These are phyloP conservation scores for Sungouiella thailandica DNA, from an alignment of 805 yeast species.

Conservation along the genomic window DNA sequence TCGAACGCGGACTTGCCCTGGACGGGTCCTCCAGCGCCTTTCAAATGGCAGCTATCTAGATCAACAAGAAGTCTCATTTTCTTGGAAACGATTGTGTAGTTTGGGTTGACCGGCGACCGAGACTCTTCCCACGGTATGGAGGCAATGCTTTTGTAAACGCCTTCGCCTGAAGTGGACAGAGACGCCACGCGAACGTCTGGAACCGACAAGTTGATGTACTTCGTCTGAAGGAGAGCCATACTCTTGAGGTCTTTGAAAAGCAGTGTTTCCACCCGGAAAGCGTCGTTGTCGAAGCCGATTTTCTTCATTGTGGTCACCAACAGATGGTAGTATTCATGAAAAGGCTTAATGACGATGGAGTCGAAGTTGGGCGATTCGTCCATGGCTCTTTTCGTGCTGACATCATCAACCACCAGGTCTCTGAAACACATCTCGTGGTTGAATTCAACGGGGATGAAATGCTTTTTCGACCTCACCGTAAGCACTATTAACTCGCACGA, in stretches of 20 bases:
- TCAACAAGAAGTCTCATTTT: conserved; percentile 26
- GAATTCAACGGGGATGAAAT: conserved; percentile 32
- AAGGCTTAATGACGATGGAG: conserved; percentile 28
- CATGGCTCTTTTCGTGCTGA: conserved; percentile 14
- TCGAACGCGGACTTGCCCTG: conserved; percentile 19
- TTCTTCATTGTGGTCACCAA: conserved; percentile 25
- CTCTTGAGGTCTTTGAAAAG: conserved; percentile 32
- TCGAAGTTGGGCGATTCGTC: conserved; percentile 28
- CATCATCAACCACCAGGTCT: conserved; percentile 27
- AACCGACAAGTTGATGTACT: conserved; percentile 28
- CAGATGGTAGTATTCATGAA: conserved; percentile 22
- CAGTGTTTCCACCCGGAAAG: conserved; percentile 29
- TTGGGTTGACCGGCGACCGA: conserved; percentile 6
- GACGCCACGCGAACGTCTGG: conserved; percentile 15
- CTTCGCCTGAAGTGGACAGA: conserved; percentile 13
- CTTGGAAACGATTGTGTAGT: conserved; percentile 22
- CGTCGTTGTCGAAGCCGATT: conserved; percentile 27
- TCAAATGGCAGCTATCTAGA: conserved; percentile 24
- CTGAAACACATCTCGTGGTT: conserved; percentile 32
- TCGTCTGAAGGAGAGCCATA: conserved; percentile 29
- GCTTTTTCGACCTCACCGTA: conserved; percentile 25
- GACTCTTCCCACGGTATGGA: conserved; percentile 26
- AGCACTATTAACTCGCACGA: conserved; percentile 27
- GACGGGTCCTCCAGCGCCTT: conserved; percentile 17
- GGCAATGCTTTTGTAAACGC: conserved; percentile 18